A percentile compares a stretch with the other conserved stretches of the same genome.
Conservation (phyloP, 805 yeast genomes). For the Ogataea siamensis region DNA sequence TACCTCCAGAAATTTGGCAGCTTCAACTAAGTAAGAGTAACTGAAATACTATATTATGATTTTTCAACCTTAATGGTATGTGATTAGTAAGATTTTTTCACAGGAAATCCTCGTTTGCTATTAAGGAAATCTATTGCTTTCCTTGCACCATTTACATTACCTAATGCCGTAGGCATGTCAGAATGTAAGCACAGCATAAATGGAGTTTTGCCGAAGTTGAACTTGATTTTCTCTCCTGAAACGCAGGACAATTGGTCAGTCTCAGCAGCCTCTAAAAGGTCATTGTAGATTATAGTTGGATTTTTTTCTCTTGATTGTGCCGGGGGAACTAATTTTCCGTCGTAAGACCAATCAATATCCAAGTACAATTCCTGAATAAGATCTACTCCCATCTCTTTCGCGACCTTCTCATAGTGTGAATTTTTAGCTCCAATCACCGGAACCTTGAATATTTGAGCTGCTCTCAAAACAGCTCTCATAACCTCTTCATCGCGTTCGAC, state of each 20-base stretch:
- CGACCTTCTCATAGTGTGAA: constrained; percentile 29
- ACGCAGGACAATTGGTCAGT: constrained; percentile 26
- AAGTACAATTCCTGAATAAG: constrained; percentile 38
- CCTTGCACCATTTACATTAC: constrained; percentile 32
- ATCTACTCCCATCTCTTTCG: constrained; percentile 34
- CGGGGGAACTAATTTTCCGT: constrained; percentile 33
- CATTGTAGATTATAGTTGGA: constrained; percentile 33
- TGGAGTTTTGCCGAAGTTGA: constrained; percentile 32
- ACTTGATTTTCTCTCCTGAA: constrained; percentile 25
- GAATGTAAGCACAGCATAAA: constrained; percentile 37
- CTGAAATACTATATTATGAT: background rate
- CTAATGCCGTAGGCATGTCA: constrained; percentile 39
- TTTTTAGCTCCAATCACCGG: constrained; percentile 40
- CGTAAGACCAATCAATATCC: constrained; percentile 35
- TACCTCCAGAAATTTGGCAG: constrained; percentile 9
- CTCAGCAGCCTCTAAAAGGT: constrained; percentile 29
- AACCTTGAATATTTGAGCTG: constrained; percentile 35
- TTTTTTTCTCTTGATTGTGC: constrained; percentile 32
- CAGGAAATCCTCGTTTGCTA: constrained; percentile 9
- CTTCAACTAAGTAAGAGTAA: background rate
- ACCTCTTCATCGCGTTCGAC: constrained; percentile 36
- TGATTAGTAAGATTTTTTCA: constrained; percentile 4
- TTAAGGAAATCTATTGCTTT: constrained; percentile 33
- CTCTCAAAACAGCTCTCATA: constrained; percentile 37
- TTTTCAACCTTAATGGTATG: too few relatives aligned